Evolutionary conservation across 352 stramenopile genomes (phyloP), one percentile per base, ranked within the genome.

Genomic region (Phytophthora hybrid): DNA sequence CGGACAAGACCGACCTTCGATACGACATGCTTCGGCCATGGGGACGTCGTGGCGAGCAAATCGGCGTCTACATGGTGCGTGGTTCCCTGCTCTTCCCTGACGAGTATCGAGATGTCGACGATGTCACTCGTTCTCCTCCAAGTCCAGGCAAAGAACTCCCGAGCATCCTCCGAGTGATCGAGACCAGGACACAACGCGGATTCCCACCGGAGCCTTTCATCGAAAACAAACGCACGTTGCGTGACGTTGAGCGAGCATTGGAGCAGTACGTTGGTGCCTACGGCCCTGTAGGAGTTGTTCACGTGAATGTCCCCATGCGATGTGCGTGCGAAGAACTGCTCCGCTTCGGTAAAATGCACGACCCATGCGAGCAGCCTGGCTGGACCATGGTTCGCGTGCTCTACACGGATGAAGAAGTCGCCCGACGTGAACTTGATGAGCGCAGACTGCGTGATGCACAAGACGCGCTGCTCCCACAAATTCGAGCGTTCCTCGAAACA

Each of bases 1-100:
- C 82, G 14, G 88, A 95, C 65, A 95, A 95, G 59, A 83, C 88
- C 1, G 86, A 93, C 39, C 84, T 95, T 37, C 76, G 88, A 0
- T 95, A 81, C 74, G 86, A 95, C 61, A 69, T 84, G 41, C 64
- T 78, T 51, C 79, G 88, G 8, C 88, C 88, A n/a, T 95, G 88
- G 88, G 88, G 88, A 0, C 78, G 82, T 19, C 44, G 74, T 7
- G 84, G 78, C 4, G 85, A 95, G 63, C 54, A 70, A 1, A 80
- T 88, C 1, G 76, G 65, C 1, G 84, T 92, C 13, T 93, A 80
- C 44, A 82, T 80, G 51, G 46, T 95, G 26, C 68, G 69, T 34
- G 81, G 81, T 0, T 64, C 74, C 5, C 59, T 88, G 29, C 63
- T 93, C 18, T 93, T 83, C 49, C 81, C 88, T 9, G 78, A 90